Base-by-base conservation (phyloP, 2,329 filamentous ascomycete species). In the Trichophyton verrucosum region DNA sequence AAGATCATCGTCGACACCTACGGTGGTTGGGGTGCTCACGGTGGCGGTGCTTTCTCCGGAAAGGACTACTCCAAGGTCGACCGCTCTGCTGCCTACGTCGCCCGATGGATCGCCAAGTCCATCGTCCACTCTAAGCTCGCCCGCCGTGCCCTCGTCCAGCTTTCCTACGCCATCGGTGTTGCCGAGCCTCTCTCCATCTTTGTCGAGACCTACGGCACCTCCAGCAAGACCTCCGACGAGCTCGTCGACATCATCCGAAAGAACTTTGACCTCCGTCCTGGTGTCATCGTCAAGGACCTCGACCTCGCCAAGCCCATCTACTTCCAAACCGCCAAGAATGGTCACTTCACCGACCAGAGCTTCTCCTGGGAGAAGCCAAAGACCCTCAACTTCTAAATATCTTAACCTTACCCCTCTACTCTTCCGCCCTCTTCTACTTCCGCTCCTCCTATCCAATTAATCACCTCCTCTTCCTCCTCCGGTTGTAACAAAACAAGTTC, bases 61-160 rank as follows among this genome's bases (percentile, higher is more conserved):
- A 99, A 99, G 87, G 94, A 99, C 78, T 99, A 96, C 86, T 96
- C 91, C 84, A 99, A 99, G 86, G 94, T 99, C 79, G 94, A 99
- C 76, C 89, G 94, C 71, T 97, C 94, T 60, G 94, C 94, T 68
- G 94, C 94, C 73, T 99, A 99, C 81, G 86, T 97, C 69, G 91
- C 84, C 69, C 91, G 94, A 76, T 99, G 94, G 94, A 91, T 99
- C 77, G 94, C 94, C 80, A 99, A 99, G 85, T 99, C 94, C 47
- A 85, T 99, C 67, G 89, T 99, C 69, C 80, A 86, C 71, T 88
- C 92, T 70, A 87, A 88, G 71, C 87, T 99, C 65, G 89, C 89
- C 71, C 91, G 94, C 73, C 91, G 94, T 77, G 88, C 85, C 65
- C 87, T 99, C 60, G 94, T 99, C 70, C 94, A 99, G 84, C 88